A percentile compares a stretch with the other conserved stretches of the same genome.
Evolutionary conservation across 139 green algal genomes (phyloP).

Genomic region (Coelastrella sp.): DNA sequence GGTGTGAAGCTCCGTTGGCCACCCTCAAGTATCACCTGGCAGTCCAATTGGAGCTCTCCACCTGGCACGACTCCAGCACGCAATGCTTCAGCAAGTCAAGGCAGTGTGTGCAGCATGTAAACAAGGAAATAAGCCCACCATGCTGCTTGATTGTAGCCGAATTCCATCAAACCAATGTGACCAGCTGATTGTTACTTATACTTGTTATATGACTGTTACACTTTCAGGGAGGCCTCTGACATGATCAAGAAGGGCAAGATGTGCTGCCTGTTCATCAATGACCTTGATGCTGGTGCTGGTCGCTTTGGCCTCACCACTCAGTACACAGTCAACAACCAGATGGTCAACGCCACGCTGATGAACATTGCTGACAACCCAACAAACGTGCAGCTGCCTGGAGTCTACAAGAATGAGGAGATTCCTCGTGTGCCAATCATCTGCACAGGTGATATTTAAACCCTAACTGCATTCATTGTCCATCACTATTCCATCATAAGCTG

Average conservation of each 20-base stretch:
- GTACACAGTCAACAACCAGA: constrained; percentile 99
- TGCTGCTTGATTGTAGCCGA: too few species aligned
- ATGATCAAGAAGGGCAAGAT: constrained; percentile 96
- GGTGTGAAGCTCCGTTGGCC: too few species aligned
- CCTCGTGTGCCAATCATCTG: constrained; percentile 95
- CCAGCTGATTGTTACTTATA: background rate
- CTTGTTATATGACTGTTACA: background rate
- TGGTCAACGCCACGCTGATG: constrained; percentile 99
- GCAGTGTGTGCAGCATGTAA: too few species aligned
- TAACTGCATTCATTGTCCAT: background rate
- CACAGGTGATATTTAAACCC: constrained; percentile 68
- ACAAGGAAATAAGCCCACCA: too few species aligned
- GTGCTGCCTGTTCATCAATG: constrained; percentile 99
- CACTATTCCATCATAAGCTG: background rate
- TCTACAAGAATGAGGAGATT: constrained; percentile 95
- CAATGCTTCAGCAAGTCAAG: too few species aligned
- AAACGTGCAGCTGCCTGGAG: constrained; percentile 98
- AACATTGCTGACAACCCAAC: constrained; percentile 99
- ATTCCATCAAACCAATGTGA: too few species aligned
- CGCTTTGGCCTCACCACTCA: constrained; percentile 97
- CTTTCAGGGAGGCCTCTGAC: constrained; percentile 92
- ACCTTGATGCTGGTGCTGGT: constrained; percentile 96
- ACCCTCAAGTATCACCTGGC: too few species aligned
- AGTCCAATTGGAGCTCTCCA: too few species aligned
- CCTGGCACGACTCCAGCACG: too few species aligned